Base-by-base conservation (phyloP, 352 stramenopile species). In the Globisporangium megalacanthum region DNA sequence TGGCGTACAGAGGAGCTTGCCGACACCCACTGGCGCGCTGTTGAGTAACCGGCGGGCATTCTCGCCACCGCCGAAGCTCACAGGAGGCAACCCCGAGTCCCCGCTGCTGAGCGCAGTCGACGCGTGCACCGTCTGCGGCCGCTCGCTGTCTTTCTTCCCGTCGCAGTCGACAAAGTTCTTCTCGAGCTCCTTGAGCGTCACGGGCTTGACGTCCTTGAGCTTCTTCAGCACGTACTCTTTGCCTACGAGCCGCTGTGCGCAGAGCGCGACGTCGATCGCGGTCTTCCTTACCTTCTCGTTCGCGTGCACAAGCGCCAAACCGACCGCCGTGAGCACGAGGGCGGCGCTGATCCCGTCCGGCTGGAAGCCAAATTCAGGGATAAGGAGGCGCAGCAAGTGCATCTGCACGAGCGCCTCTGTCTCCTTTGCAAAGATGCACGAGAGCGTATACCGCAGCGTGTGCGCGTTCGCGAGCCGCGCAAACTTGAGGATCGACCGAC, bases 151-250 rank as follows among this genome's bases (percentile, higher is more conserved):
- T 22, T 66, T 69, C 25, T 68, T 66, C 13, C 77, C 52, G 10
- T 83, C 76, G 20, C 64, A 56, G 14, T 90, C 77, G 14, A 86
- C 77, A 65, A 94, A 92, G 61, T 75, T 88, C 62, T 91, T 92
- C 59, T 94, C 84, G 9, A 94, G 73, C 49, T 94, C 82, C 47
- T 89, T 91, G 7, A 92, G 65, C n/a, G 75, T 91, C 54, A 83
- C 68, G 10, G 81, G 63, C 58, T 90, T 91, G 55, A 92, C 73
- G 51, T 80, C 81, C 66, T 85, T 74, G 33, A 94, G 79, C 33
- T 77, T 74, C 55, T 73, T 64, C 5, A 94, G 64, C 45, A 94
- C 79, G 31, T 79, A 75, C 19, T 77, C 73, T 49, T 87, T 84
- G 44, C 83, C 83, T n/a, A 90, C 66, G 44, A 91, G 66, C 13